A percentile compares a stretch with the other conserved stretches of the same genome.
These are phyloP conservation scores for Fusarium austroafricanum DNA, from an alignment of 2,329 filamentous ascomycete genomes.

Conservation along the genomic window DNA sequence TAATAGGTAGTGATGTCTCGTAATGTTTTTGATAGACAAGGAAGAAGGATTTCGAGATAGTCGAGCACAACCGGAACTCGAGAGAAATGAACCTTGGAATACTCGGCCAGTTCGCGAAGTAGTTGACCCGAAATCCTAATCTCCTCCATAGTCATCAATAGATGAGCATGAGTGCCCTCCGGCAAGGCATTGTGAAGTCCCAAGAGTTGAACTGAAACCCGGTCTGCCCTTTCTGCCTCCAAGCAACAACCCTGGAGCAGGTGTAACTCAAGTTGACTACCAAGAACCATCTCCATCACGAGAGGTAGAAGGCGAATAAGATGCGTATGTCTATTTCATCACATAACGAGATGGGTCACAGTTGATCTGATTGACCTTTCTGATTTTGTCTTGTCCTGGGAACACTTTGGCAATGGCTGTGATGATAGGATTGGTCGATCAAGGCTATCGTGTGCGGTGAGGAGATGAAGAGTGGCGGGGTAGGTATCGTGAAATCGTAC, in stretches of 20 bases:
- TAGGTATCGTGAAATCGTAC: slow-evolving; percentile 16
- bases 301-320: slow-evolving; percentile 25
- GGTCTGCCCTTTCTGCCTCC: slow-evolving; percentile 65
- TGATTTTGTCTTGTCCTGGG: background rate
- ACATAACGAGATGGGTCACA: slow-evolving; percentile 26
- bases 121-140: slow-evolving; percentile 57
- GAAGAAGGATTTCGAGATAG: slow-evolving; percentile 67
- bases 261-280: slow-evolving; percentile 48
- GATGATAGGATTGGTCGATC: slow-evolving; percentile 25
- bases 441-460: slow-evolving; percentile 36
- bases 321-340: slow-evolving; percentile 33
- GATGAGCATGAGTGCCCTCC: slow-evolving; percentile 58
- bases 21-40: slow-evolving; percentile 64
- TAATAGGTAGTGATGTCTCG: slow-evolving; percentile 64
- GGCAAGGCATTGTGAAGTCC: slow-evolving; percentile 60
- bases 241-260: slow-evolving; percentile 65
- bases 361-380: slow-evolving; percentile 10
- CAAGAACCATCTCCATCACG: slow-evolving; percentile 49
- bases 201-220: slow-evolving; percentile 60
- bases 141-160: slow-evolving; percentile 61
- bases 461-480: slow-evolving; percentile 12
- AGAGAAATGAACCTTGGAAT: slow-evolving; percentile 62
- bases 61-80: slow-evolving; percentile 64
- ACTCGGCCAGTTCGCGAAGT: slow-evolving; percentile 66
- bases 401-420: slow-evolving; percentile 6